Evolutionary conservation across 768 basidiomycete species (phyloP), one percentile per base, ranked within the genome.

Genomic region (Asterophora parasitica): DNA sequence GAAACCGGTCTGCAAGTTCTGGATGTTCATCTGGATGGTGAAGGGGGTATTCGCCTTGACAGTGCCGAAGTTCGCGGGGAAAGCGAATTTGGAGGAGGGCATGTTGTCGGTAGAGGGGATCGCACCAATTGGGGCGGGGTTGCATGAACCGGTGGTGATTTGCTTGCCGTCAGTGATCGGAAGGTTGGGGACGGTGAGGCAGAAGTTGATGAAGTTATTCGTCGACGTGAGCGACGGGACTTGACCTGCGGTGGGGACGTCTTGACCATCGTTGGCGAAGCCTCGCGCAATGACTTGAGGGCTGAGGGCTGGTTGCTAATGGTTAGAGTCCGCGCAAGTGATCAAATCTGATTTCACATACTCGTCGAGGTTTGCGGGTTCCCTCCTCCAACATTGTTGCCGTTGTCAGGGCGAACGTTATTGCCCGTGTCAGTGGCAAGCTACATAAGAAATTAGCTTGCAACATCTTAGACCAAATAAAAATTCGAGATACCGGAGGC

Each of bases 131-230:
- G 59, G 59, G 10, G 59, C 55, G 17, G 59, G 59, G 45, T 60
- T 60, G 44, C 59, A 60, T 8, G 59, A 60, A 37, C 59, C 59
- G 10, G 52, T 53, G 12, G 55, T 60, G 28, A 60, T 48, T 44
- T 60, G 71, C 49, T 66, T 52, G 26, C 75, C 76, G 56, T 77
- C 76, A 43, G 85, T 85, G 48, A 84, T 66, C 9, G 81, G 74
- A 43, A 75, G 61, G 42, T 73, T 55, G 6, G 74, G 64, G 4
- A 73, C 60, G 6, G 75, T 69, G 32, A 65, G 54, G 58, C 72
- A 76, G 54, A 68, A 70, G 64, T 74, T 71, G 63, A 76, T 73
- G 58, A 73, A 79, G 63, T 79, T 79, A 63, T 78, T 76, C 23
- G 64, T 65, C 20, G 70, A 72, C 7, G 74, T 75, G 34, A 72